Evolutionary conservation across 805 yeast genomes (phyloP).

Genomic region (Komagataella ulmi): DNA sequence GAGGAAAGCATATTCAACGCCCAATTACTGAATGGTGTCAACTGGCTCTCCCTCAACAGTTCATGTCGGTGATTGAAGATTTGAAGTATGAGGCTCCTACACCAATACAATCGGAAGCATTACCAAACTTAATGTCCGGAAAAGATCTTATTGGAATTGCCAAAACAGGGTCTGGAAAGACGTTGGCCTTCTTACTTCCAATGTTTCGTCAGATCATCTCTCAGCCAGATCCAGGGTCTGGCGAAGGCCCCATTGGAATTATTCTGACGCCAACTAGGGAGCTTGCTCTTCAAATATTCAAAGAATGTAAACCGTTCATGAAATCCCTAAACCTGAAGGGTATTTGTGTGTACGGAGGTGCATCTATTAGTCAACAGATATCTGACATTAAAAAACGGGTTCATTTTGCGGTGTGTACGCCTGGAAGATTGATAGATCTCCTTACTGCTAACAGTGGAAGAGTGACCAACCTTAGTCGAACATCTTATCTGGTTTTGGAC

Average conservation of each 20-base stretch:
- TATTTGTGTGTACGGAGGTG: constrained; percentile 85
- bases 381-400: constrained; percentile 66
- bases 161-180: constrained; percentile 94
- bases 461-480: constrained; percentile 49
- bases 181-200: constrained; percentile 78
- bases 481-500: constrained; percentile 79
- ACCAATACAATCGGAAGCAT: constrained; percentile 80
- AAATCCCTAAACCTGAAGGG: constrained; percentile 35
- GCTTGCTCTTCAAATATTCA: constrained; percentile 70
- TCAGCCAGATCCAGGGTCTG: constrained; percentile 38
- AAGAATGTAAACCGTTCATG: constrained; percentile 49
- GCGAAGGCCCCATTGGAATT: constrained; percentile 67
- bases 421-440: constrained; percentile 87
- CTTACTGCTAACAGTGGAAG: constrained; percentile 75
- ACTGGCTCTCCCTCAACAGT: constrained; percentile 56
- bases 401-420: constrained; percentile 82
- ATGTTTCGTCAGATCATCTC: constrained; percentile 73
- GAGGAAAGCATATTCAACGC: constrained; percentile 41
- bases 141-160: constrained; percentile 89
- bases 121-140: constrained; percentile 86
- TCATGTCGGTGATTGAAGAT: constrained; percentile 37
- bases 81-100: constrained; percentile 56
- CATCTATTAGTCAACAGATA: constrained; percentile 71
- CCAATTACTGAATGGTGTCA: constrained; percentile 76
- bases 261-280: constrained; percentile 89